Evolutionary conservation across 768 basidiomycete species (phyloP), one percentile per base, ranked within the genome.

Genomic region (Mycena capillaripes): DNA sequence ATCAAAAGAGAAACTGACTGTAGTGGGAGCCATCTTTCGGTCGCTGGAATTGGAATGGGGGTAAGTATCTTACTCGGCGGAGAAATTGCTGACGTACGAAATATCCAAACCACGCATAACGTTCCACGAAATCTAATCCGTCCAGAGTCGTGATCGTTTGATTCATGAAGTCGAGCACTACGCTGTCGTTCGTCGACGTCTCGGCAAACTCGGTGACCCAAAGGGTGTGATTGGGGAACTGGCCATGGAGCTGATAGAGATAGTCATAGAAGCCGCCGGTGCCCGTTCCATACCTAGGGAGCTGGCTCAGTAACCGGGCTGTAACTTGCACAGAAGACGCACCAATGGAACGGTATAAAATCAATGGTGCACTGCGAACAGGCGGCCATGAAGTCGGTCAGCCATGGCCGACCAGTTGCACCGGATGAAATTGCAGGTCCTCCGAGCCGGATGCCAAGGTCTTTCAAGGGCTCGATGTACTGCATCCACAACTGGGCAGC

Each of bases 161-260:
- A 74, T 92, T 91, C 82, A 93, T 81, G 76, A 92, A 91, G 61
- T 84, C 78, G 38, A 83, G 78, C 19, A 91, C 86, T 56, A 88
- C 88, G 52, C 81, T 81, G 57, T 81, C 79, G 76, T 87, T 87
- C 53, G 81, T 78, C 38, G 88, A 87, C 55, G 87, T 89, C 66
- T 89, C 89, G 0, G 89, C 89, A 78, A 84, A 92, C 74, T 92
- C 91, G 6, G 91, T 92, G 7, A 93, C 85, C 91, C 91, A 93
- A 21, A 92, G 81, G 3, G 89, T 86, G 32, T 80, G 79, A 55
- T 89, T 71, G 61, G 85, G 86, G 70, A 85, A 92, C 10, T 85
- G 79, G 8, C 81, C 77, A 71, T 91, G 87, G 53, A 90, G 85
- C 72, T 88, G 84, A 79, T 86, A 84, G 30, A 92, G 79, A 73